phyloP scores from a whole-genome alignment of 148 eudicot genomes.

The Camellia japonica region DNA sequence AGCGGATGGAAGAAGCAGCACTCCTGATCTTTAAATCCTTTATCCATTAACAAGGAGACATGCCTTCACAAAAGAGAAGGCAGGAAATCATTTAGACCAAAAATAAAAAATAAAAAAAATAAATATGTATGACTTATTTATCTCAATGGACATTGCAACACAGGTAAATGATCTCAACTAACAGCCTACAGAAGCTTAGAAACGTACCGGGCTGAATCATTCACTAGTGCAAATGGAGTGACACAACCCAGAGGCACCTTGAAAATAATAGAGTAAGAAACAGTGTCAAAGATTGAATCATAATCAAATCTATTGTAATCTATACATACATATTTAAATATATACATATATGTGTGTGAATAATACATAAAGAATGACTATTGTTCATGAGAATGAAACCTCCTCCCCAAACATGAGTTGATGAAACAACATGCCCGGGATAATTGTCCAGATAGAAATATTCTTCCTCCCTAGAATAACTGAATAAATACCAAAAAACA shows the following conservation, averaged over 20 bases:
- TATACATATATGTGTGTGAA: background rate
- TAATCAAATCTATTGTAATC: background rate
- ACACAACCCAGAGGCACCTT: slow-evolving; percentile 96
- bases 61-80: slow-evolving; percentile 35
- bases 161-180: slow-evolving; percentile 3
- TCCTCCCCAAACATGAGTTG: background rate
- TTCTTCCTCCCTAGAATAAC: background rate
- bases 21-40: slow-evolving; percentile 61
- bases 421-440: background rate
- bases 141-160: background rate
- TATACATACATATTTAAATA: background rate
- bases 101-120: background rate
- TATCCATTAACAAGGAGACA: slow-evolving; percentile 50
- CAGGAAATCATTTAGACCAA: background rate
- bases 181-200: slow-evolving; percentile 2
- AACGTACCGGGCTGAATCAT: slow-evolving; percentile 80
- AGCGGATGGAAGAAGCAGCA: slow-evolving; percentile 84
- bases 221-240: slow-evolving; percentile 83
- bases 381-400: background rate
- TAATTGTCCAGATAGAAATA: background rate
- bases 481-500: background rate
- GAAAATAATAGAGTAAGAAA: slow-evolving; percentile 25
- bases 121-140: background rate
- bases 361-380: background rate
- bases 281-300: slow-evolving; percentile 9